phyloP scores from a whole-genome alignment of 2,329 filamentous ascomycete genomes.

The Verticillium zaregamsianum region DNA sequence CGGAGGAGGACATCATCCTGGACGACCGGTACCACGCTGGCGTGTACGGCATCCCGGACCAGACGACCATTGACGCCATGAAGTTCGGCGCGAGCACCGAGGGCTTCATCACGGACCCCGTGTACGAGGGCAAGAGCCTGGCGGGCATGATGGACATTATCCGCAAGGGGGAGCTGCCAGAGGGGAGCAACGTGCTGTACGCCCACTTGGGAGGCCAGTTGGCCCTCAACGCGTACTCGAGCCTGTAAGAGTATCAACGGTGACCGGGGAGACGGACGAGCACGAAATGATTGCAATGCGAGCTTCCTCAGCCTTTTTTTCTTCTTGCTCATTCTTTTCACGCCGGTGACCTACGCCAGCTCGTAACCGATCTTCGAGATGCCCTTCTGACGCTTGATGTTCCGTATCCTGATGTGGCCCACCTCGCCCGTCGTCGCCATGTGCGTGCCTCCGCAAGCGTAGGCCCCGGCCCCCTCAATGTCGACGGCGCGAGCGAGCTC shows the following conservation, averaged over 20 bases:
- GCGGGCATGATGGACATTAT: slow-evolving; percentile 69
- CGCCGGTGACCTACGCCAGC: neutral
- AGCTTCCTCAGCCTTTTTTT: neutral
- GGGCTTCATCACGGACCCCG: slow-evolving; percentile 70
- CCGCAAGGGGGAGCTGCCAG: slow-evolving; percentile 52
- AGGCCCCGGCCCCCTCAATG: slow-evolving; percentile 64
- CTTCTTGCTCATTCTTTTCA: too few species aligned
- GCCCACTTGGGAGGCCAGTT: slow-evolving; percentile 68
- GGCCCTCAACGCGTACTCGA: slow-evolving; percentile 64
- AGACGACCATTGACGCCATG: slow-evolving; percentile 63
- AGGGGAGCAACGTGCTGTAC: slow-evolving; percentile 63
- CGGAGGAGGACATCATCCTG: slow-evolving; percentile 57
- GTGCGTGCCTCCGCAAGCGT: slow-evolving; percentile 74
- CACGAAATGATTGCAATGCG: too few species aligned
- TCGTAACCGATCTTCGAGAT: slow-evolving; percentile 53
- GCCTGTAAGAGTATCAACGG: slow-evolving; percentile 5
- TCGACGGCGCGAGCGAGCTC: slow-evolving; percentile 63
- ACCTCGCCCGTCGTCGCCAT: slow-evolving; percentile 56
- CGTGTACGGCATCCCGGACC: slow-evolving; percentile 63
- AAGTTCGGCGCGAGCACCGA: slow-evolving; percentile 64
- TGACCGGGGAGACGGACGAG: too few species aligned
- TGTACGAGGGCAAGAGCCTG: slow-evolving; percentile 73
- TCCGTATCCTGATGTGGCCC: slow-evolving; percentile 60
- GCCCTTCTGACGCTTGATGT: slow-evolving; percentile 63
- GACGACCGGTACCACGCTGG: slow-evolving; percentile 64